Evolutionary conservation across 2,329 filamentous ascomycete species (phyloP).

Genomic region (Penicillium sp.): DNA sequence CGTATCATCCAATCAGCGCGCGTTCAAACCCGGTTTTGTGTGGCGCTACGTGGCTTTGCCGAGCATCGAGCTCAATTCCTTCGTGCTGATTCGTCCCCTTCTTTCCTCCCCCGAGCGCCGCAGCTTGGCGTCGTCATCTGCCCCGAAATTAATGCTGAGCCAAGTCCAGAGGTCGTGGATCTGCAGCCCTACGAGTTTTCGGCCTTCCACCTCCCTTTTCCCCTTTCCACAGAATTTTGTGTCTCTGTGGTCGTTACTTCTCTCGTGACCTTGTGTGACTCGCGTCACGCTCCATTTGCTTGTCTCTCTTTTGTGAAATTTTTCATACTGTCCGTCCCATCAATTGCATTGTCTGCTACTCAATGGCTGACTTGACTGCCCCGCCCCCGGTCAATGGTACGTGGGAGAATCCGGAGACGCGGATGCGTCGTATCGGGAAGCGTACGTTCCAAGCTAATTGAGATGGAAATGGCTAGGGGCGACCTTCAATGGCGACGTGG

Average conservation of each 20-base stretch:
- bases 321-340: slow-evolving; percentile 1
- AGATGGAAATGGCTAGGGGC: not conserved
- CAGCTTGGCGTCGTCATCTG: slow-evolving; percentile 21
- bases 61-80: not conserved
- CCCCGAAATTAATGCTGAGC: too few relatives aligned
- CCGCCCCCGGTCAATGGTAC: slow-evolving; percentile 17
- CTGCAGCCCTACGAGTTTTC: slow-evolving; percentile 19
- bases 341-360: slow-evolving; percentile 5
- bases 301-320: slow-evolving; percentile 1
- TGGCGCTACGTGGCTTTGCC: slow-evolving; percentile 17
- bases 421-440: too few relatives aligned
- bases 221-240: not conserved
- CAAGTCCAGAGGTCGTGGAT: slow-evolving; percentile 10
- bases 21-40: slow-evolving; percentile 6
- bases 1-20: slow-evolving; percentile 3
- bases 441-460: not conserved
- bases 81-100: slow-evolving; percentile 3
- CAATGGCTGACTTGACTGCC: slow-evolving; percentile 16
- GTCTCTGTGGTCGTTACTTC: not conserved
- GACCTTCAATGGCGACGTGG: slow-evolving; percentile 20
- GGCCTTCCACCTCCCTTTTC: slow-evolving; percentile 5
- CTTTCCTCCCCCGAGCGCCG: not conserved
- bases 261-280: slow-evolving; percentile 1
- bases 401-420: not conserved
- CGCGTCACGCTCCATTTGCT: not conserved